Evolutionary conservation across 208 protist genomes (phyloP), one percentile per base, ranked within the genome.

Genomic region (Acanthamoeba healyi): DNA sequence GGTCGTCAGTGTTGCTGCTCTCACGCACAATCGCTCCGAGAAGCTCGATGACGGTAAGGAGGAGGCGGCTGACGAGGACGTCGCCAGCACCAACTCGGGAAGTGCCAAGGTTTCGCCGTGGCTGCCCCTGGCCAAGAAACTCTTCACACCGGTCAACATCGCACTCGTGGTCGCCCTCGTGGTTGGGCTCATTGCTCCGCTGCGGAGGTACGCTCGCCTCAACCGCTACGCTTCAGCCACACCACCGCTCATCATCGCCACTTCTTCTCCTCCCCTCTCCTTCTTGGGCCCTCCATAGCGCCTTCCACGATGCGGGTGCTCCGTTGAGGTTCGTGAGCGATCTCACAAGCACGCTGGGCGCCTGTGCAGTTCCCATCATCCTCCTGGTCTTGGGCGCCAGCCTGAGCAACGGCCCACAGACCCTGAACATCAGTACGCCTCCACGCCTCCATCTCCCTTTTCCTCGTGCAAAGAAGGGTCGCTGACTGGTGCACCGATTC

Each of bases 281-380:
- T n/a, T n/a, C n/a, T n/a, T n/a, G n/a, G n/a, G n/a, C n/a, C n/a
- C n/a, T n/a, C n/a, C n/a, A n/a, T n/a, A 81, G 40, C 34, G 34
- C 63, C 15, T 89, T 89, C 81, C 44, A 67, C n/a, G 81, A 36
- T 10, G 7, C 81, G 54, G 81, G 81, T 17, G 81, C 81, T 7
- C 81, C 81, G 54, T 38, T 89, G 29, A 89, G 63, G 29, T 89
- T 89, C 54, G 81, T 89, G 81, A 89, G n/a, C 29, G 81, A 89
- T 9, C n/a, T 89, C 34, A 38, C 34, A 1, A 63, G 38, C 49
- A 65, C 38, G 10, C 49, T 89, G 44, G 81, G 81, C 34, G 26
- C 26, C 14, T 44, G 34, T 26, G 49, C 46, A 7, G 54, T 89
- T 1, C 81, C 81, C 44, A 65, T 89, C 49, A 63, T 89, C 34